Conservation (phyloP, 345 rosid species). For the Fremontodendron californicum region DNA sequence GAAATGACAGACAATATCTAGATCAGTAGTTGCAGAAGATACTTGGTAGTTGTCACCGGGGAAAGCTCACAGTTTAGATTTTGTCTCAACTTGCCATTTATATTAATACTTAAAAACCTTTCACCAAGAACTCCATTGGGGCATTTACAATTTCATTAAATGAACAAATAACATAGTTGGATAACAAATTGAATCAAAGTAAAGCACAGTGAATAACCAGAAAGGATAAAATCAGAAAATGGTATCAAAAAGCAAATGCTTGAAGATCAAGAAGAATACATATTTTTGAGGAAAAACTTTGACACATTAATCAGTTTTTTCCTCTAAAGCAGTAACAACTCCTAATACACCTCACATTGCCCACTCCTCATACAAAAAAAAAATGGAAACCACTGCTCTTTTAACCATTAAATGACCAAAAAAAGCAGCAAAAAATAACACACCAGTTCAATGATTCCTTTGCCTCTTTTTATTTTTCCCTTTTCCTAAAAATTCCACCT, state of each 20-base stretch:
- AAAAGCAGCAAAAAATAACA: slow-evolving; percentile 21
- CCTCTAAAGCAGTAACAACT: slow-evolving; percentile 6
- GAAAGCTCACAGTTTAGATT: not conserved
- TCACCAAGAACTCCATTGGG: not conserved
- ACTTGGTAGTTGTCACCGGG: not conserved
- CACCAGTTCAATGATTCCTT: slow-evolving; percentile 23
- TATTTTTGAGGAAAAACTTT: not conserved
- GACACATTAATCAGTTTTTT: slow-evolving; percentile 12
- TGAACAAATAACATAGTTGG: not conserved
- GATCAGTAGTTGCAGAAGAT: not conserved
- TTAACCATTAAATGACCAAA: slow-evolving; percentile 17
- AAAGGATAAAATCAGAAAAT: not conserved
- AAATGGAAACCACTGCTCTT: slow-evolving; percentile 20
- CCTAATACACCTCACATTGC: slow-evolving; percentile 13
- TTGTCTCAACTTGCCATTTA: not conserved
- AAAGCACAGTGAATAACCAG: slow-evolving; percentile 8
- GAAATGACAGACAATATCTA: not conserved
- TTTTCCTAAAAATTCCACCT: slow-evolving; percentile 10
- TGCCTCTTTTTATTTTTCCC: not conserved
- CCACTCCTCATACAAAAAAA: not conserved
- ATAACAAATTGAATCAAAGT: not conserved
- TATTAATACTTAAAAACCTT: not conserved
- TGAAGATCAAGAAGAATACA: slow-evolving; percentile 25
- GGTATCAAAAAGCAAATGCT: slow-evolving; percentile 16
- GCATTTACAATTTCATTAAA: not conserved